Evolutionary conservation across 2,329 filamentous ascomycete genomes (phyloP).

Genomic region (Thermothelomyces thermophilus): DNA sequence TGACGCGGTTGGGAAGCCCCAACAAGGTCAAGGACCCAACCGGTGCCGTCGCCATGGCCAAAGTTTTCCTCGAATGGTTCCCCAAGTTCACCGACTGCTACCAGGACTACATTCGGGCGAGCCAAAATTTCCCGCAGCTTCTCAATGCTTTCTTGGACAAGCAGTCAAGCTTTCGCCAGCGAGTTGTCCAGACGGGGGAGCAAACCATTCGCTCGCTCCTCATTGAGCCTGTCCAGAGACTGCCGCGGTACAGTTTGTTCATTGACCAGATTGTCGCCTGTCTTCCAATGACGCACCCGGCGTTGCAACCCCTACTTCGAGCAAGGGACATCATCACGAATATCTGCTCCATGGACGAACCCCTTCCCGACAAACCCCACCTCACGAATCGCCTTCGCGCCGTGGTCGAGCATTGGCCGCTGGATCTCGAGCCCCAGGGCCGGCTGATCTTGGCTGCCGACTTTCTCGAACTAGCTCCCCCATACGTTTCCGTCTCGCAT

Average conservation of each 20-base stretch:
- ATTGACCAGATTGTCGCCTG: constrained; percentile 92
- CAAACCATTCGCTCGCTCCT: constrained; percentile 84
- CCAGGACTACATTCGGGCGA: constrained; percentile 84
- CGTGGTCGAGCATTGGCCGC: constrained; percentile 72
- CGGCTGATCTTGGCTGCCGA: constrained; percentile 77
- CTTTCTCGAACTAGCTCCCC: constrained; percentile 67
- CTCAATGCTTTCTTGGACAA: constrained; percentile 73
- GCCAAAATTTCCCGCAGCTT: constrained; percentile 77
- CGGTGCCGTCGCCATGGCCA: constrained; percentile 71
- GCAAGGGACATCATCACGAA: constrained; percentile 91
- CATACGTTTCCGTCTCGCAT: constrained; percentile 46
- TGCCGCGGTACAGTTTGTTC: constrained; percentile 90
- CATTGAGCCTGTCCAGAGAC: constrained; percentile 91
- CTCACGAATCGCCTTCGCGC: constrained; percentile 67
- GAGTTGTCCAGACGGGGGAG: constrained; percentile 78
- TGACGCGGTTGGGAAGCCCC: constrained; percentile 38
- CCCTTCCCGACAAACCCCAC: constrained; percentile 61
- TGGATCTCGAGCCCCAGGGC: constrained; percentile 63
- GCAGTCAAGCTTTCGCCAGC: constrained; percentile 73
- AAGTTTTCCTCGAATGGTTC: constrained; percentile 82
- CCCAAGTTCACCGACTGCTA: constrained; percentile 88
- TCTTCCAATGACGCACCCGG: constrained; percentile 78
- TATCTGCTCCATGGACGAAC: constrained; percentile 88
- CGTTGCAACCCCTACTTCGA: constrained; percentile 74
- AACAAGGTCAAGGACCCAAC: constrained; percentile 61